Conservation (phyloP, 345 rosid species). For the Anastatica hierochuntica region DNA sequence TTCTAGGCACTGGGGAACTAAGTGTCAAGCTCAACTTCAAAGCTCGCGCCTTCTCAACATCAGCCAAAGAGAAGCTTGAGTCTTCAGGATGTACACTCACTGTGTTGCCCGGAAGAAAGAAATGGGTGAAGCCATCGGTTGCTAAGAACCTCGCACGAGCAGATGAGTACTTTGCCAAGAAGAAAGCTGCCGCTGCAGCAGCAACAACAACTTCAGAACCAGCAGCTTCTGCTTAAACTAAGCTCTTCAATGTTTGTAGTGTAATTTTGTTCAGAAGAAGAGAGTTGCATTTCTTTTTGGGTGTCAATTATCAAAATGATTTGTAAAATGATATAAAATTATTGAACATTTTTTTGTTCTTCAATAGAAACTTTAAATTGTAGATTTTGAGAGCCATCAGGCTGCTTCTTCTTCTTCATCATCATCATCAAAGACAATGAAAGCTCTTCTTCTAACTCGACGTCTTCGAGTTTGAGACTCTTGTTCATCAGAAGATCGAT, state of each 20-base stretch:
- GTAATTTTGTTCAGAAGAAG: not conserved
- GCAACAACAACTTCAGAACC: slow-evolving; percentile 29
- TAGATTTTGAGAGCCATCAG: not conserved
- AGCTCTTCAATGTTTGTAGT: slow-evolving; percentile 5
- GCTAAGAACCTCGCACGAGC: slow-evolving; percentile 76
- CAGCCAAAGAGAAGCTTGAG: slow-evolving; percentile 84
- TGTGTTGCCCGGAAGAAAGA: slow-evolving; percentile 78
- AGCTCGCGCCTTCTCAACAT: slow-evolving; percentile 67
- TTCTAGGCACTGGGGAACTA: slow-evolving; percentile 75
- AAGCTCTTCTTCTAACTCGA: slow-evolving; percentile 14
- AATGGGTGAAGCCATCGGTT: slow-evolving; percentile 86
- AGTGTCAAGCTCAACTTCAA: slow-evolving; percentile 63
- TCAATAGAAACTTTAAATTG: slow-evolving; percentile 1
- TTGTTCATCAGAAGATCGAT: slow-evolving; percentile 28
- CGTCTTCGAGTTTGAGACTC: slow-evolving; percentile 21
- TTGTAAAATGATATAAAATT: not conserved
- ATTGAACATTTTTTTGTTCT: slow-evolving; percentile 3
- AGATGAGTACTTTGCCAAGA: slow-evolving; percentile 81
- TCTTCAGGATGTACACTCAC: slow-evolving; percentile 69
- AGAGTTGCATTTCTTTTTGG: too few species aligned
- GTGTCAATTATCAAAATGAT: not conserved
- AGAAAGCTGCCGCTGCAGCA: slow-evolving; percentile 47
- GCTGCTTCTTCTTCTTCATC: slow-evolving; percentile 8
- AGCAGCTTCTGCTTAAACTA: slow-evolving; percentile 33
- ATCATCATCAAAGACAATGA: slow-evolving; percentile 18